These are phyloP conservation scores for Botrytis sinoallii DNA, from an alignment of 2,329 filamentous ascomycete genomes.

Conservation along the genomic window DNA sequence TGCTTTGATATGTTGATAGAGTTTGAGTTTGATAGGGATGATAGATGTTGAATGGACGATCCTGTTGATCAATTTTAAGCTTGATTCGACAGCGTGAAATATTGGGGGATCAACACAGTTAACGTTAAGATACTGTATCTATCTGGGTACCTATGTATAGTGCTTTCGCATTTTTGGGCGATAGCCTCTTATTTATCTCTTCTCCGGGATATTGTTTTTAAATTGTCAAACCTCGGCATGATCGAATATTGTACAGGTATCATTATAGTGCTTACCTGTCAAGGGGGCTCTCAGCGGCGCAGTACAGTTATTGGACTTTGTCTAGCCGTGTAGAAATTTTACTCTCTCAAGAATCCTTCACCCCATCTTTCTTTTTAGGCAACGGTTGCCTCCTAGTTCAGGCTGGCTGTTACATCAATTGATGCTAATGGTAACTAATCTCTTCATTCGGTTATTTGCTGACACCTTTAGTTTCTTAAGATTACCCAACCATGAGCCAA, in stretches of 20 bases:
- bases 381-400: conserved; percentile 1
- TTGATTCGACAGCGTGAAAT: conserved; percentile 10
- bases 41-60: conserved; percentile 6
- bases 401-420: background rate
- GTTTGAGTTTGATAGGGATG: background rate
- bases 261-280: background rate
- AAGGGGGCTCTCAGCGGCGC: background rate
- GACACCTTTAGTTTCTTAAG: background rate
- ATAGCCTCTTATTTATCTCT: background rate
- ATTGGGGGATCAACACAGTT: background rate
- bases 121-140: background rate
- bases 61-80: conserved; percentile 14
- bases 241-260: background rate
- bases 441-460: background rate
- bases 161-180: background rate
- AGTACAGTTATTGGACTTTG: background rate
- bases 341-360: background rate
- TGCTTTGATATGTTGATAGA: background rate
- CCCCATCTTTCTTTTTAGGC: background rate
- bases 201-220: too few species aligned
- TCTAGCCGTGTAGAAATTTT: background rate
- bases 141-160: background rate
- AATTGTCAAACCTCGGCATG: background rate
- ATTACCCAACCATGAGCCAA: background rate
- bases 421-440: background rate